Conservation (phyloP, 108 stramenopile species). For the Seminavis robusta region DNA sequence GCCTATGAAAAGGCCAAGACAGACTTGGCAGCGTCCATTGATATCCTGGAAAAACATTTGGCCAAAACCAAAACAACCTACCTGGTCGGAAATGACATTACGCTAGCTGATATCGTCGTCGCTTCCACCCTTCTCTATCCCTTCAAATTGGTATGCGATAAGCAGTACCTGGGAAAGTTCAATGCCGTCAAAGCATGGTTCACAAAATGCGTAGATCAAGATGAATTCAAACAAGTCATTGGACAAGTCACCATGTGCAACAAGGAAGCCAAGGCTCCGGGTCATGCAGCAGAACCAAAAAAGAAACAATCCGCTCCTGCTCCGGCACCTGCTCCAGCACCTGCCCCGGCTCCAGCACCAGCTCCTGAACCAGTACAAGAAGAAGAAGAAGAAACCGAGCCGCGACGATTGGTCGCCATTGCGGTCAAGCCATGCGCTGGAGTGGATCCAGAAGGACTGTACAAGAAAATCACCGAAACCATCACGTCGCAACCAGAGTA, state of each 20-base stretch:
- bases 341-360: no score
- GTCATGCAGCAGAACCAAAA: constrained; percentile 14
- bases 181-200: constrained; percentile 82
- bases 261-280: constrained; percentile 42
- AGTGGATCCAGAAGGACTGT: no score
- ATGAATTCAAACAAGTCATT: constrained; percentile 77
- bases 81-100: constrained; percentile 78
- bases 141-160: constrained; percentile 78
- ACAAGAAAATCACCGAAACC: no score
- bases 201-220: constrained; percentile 72
- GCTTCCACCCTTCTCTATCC: constrained; percentile 87
- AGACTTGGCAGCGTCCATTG: constrained; percentile 63
- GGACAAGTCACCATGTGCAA: constrained; percentile 76
- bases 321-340: no score
- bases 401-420: no score
- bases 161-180: constrained; percentile 60
- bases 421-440: no score
- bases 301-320: no score
- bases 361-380: no score
- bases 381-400: no score
- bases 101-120: constrained; percentile 89
- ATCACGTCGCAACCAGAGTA: no score
- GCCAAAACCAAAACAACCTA: constrained; percentile 31
- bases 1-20: constrained; percentile 55
- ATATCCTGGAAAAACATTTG: constrained; percentile 62